Conservation (phyloP, 106 monocot genomes). For the Dactylorhiza incarnata region DNA sequence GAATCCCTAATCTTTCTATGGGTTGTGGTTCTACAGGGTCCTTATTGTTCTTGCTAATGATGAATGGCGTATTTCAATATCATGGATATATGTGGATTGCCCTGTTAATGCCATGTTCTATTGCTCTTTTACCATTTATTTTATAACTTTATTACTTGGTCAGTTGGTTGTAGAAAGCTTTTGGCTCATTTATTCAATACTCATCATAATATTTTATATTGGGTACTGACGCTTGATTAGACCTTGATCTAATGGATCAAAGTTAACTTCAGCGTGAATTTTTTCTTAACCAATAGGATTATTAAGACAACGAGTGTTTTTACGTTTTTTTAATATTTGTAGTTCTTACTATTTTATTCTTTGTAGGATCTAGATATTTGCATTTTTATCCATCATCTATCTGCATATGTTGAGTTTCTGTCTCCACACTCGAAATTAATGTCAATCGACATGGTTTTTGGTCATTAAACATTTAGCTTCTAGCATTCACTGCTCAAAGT, state of each 20-base stretch:
- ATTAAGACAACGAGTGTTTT: not conserved
- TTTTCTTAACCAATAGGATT: not conserved
- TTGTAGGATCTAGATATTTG: conserved; percentile 1
- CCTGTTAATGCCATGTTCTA: not conserved
- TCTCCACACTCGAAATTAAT: not conserved
- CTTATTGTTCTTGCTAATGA: conserved; percentile 1
- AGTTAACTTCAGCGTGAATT: not conserved
- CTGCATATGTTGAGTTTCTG: not conserved
- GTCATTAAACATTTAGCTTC: not conserved
- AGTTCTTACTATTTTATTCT: not conserved
- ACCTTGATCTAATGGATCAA: conserved; percentile 2
- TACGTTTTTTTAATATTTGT: not conserved
- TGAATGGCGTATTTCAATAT: not conserved
- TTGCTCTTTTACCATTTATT: not conserved
- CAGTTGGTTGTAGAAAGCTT: not conserved
- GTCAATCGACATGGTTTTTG: not conserved
- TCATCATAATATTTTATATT: not conserved
- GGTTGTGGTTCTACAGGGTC: not conserved
- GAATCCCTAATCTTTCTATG: not conserved
- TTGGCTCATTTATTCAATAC: not conserved
- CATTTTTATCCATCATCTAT: not conserved
- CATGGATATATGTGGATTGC: not conserved
- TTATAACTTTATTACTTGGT: not conserved
- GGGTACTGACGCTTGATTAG: not conserved
- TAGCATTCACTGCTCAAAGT: not conserved